These are phyloP conservation scores for Bacterosira constricta DNA, from an alignment of 108 stramenopile species.

Conservation along the genomic window DNA sequence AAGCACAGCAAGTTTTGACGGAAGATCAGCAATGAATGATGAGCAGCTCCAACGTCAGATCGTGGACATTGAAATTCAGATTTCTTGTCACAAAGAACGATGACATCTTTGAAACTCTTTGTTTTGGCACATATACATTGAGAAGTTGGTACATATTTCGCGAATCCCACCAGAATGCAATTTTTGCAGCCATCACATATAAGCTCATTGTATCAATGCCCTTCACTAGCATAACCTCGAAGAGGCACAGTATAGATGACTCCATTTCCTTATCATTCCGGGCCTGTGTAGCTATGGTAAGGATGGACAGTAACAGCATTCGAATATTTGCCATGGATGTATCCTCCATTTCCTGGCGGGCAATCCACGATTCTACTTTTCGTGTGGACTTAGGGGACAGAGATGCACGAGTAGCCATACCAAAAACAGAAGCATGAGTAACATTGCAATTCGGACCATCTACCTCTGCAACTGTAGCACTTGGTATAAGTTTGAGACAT, in stretches of 20 bases:
- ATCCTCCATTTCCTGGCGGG: constrained; percentile 7
- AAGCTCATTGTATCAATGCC: constrained; percentile 32
- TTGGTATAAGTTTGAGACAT: constrained; percentile 21
- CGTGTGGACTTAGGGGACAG: constrained; percentile 13
- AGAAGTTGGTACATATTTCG: constrained; percentile 10
- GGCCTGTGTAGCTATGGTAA: constrained; percentile 22
- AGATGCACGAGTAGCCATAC: constrained; percentile 15
- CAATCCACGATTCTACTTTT: constrained; percentile 32
- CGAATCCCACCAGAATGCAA: constrained; percentile 42
- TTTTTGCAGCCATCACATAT: constrained; percentile 22
- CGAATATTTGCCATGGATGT: not conserved
- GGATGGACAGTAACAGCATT: constrained; percentile 13
- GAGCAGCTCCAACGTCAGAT: constrained; percentile 6
- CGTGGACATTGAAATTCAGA: constrained; percentile 20
- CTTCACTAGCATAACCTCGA: constrained; percentile 44
- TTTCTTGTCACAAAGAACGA: constrained; percentile 29
- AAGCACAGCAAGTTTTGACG: constrained; percentile 25
- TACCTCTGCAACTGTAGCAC: constrained; percentile 1
- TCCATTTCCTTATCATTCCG: constrained; percentile 26
- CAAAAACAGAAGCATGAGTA: constrained; percentile 15
- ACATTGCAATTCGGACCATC: constrained; percentile 12
- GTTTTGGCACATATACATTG: constrained; percentile 6
- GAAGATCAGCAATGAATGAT: constrained; percentile 24
- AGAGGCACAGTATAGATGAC: constrained; percentile 18
- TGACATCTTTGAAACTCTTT: constrained; percentile 20